Evolutionary conservation across 2,329 filamentous ascomycete genomes (phyloP), one percentile per base, ranked within the genome.

Genomic region (Sclerotinia minor): DNA sequence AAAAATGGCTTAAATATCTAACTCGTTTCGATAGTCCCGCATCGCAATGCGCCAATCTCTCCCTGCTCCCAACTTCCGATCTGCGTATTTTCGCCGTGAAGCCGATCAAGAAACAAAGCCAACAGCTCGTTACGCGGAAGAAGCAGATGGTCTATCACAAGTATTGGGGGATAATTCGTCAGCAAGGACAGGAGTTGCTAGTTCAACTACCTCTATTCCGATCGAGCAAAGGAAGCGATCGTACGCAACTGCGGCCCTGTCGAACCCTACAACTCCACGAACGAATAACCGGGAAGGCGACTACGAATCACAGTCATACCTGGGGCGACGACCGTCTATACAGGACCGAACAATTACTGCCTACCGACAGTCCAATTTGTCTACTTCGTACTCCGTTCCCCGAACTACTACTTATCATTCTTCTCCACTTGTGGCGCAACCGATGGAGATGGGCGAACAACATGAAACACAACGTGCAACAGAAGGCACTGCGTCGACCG

Each of bases 401-500:
- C 74, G 75, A 68, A 73, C 70, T 17, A 63, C 49, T 21, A 35
- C 65, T 24, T 77, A 77, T 63, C 85, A 84, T 75, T 87, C 87
- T 2, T 89, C 87, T 1, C 87, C 87, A 2, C 78, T 89, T 61
- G 85, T 83, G 13, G 81, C 82, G 9, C 81, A 81, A 58, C 72
- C 79, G 21, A 72, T 75, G 35, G 82, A 84, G 75, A 64, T 79
- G 72, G 68, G 79, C 75, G 69, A 82, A 77, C 78, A 76, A 50
- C 75, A 77, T 11, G 83, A 83, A 55, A 74, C 76, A 26, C 76
- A 77, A 53, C 80, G 85, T 68, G 80, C 78, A 24, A 73, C 81
- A 38, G 89, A 94, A 74, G 89, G 89, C 11, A 93, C 92, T 0
- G 92, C 95, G 74, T 98, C 95, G 0, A 94, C 91, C 0, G 84